These are phyloP conservation scores for Vigna reflexopilosa DNA, from an alignment of 306 rosid genomes.

Conservation along the genomic window DNA sequence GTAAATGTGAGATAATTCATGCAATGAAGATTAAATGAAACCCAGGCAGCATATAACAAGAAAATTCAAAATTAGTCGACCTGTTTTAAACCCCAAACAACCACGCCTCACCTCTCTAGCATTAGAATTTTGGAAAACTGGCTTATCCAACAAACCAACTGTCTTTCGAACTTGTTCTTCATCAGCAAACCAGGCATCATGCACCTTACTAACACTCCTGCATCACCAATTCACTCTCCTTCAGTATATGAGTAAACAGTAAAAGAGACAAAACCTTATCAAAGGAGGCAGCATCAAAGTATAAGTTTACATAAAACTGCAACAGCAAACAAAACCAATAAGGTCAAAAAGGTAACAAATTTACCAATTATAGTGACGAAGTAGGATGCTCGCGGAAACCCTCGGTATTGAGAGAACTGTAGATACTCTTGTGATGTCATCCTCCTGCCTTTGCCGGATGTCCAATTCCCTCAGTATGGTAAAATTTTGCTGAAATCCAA, in stretches of 20 bases:
- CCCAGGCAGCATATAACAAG: constrained; percentile 9
- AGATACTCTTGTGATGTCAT: constrained; percentile 64
- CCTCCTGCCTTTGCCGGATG: constrained; percentile 64
- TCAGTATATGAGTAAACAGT: constrained; percentile 12
- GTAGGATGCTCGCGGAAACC: constrained; percentile 65
- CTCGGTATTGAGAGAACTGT: constrained; percentile 64
- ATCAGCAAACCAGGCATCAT: constrained; percentile 83
- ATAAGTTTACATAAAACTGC: not conserved
- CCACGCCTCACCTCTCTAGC: constrained; percentile 51
- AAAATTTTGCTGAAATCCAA: constrained; percentile 65
- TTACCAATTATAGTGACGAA: constrained; percentile 75
- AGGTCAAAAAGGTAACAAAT: not conserved
- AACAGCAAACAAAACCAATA: not conserved
- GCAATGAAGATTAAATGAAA: constrained; percentile 6
- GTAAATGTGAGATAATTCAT: constrained; percentile 10
- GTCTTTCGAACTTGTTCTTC: constrained; percentile 62
- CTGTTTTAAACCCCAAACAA: constrained; percentile 33
- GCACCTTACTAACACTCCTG: constrained; percentile 71
- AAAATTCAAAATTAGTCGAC: constrained; percentile 4
- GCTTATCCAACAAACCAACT: constrained; percentile 71
- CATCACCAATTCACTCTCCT: constrained; percentile 37
- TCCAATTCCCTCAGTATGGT: constrained; percentile 68
- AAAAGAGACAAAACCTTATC: constrained; percentile 27
- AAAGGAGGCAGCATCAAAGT: constrained; percentile 32
- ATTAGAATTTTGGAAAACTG: constrained; percentile 47